Base-by-base conservation (phyloP, 208 protist genomes). In the Angomonas ambiguus region DNA sequence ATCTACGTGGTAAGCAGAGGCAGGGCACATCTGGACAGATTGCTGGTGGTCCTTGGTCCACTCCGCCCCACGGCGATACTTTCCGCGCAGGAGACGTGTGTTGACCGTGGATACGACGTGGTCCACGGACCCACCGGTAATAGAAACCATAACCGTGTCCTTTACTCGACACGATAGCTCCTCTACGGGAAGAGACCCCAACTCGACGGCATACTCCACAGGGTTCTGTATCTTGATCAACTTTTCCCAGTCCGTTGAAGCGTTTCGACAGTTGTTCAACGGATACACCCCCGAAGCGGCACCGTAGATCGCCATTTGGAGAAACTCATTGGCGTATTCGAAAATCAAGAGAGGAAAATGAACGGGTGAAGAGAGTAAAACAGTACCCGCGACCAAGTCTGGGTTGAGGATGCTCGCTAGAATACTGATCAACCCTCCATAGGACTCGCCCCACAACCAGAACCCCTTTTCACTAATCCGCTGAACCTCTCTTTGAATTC, bases 401-500 rank as follows among this genome's bases (percentile, higher is more conserved):
- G 87, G 87, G 16, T 69, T 64, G 34, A 93, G 30, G 10, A 93
- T 1, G 1, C 84, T 70, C 1, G 84, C 83, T 11, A 89, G 62
- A 18, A 88, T 45, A 8, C 64, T 71, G 18, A 89, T 65, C 27
- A 78, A 70, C n/a, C 87, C 84, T 24, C 87, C 87, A 0, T 91
- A 60, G 0, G 87, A 93, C 67, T 91, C 87, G 2, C 77, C 77
- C 83, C 83, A 91, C 0, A 91, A 45, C 85, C 87, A 93, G 30
- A 93, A 65, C 2, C 87, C 87, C 1, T 48, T 20, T 16, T 76
- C 55, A 32, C 58, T 41, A 38, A 84, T 76, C 2, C 78, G 74
- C 67, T 51, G 38, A 51, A 82, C 82, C 68, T 93, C 84, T 8
- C 55, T 45, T 13, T 72, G 82, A 5, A 88, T 70, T 0, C 79